Evolutionary conservation across 768 basidiomycete genomes (phyloP), one percentile per base, ranked within the genome.

Genomic region (Chalciporus chontae): DNA sequence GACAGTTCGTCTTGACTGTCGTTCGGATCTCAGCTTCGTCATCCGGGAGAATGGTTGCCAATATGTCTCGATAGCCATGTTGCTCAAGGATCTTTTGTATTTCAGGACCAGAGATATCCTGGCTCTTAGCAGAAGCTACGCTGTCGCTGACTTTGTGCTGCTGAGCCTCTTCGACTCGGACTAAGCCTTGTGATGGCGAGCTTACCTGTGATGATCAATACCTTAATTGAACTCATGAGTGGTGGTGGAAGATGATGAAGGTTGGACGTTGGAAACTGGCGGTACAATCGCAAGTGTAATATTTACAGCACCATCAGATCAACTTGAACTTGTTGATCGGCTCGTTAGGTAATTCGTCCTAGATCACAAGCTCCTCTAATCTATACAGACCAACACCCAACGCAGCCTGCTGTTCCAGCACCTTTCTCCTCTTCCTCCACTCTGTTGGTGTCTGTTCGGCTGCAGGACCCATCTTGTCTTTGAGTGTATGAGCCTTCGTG

Each of bases 351-450:
- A n/a, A n/a, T 13, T 24, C 39, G 8, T 41, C 39, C 50, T 70
- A 86, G 51, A 87, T 64, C 29, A 76, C 69, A 55, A 91, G 71
- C 58, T 88, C 84, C 57, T 90, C 88, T 52, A 90, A 61, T 65
- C 80, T 82, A 66, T 90, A 90, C 56, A 81, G 57, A 18, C 85
- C 85, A 47, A 88, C 72, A 29, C 73, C 74, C 47, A 80, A 71
- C 26, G 69, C 73, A 17, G 74, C 72, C 51, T 75, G 77, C 55
- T 81, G 78, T 31, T 74, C 75, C n/a, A 71, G 73, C 54, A 73
- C 67, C 64, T 77, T 82, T 60, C 70, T 74, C 59, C 80, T 70
- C 65, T 73, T 75, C 55, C 72, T 76, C 79, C 76, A 78, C 60
- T 82, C 81, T 8, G 54, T 61, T 18, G 53, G 48, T 5, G 60